Evolutionary conservation across 257 asterid species (phyloP), one percentile per base, ranked within the genome.

Genomic region (Solanum appendiculatum): DNA sequence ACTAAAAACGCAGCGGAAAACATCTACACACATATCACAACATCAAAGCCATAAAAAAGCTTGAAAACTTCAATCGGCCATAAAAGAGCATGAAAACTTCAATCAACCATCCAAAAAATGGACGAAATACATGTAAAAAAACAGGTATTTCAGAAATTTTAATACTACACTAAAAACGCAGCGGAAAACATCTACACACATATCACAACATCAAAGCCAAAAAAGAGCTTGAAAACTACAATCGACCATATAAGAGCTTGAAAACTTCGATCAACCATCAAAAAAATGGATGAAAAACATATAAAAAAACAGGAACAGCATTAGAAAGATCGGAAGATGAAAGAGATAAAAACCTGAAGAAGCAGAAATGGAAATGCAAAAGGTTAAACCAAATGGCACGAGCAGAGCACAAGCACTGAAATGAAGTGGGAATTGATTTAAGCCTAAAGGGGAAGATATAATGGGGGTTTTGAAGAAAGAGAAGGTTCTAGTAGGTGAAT

Each of bases 361-460:
- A 16, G 85, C 21, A 54, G n/a, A 39, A 23, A 51, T 46, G 66
- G 84, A 89, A 89, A 83, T 80, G 58, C 29, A 29, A 58, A 63
- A 34, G 85, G 8, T 70, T 90, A 75, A 21, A 93, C 95, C 96
- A 44, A 39, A 5, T 85, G 94, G 89, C 89, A 84, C 87, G 89
- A 88, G 93, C 56, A 44, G 81, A 86, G 86, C 96, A 92, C 94
- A 82, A 90, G 92, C 89, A 82, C 18, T 25, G 63, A 31, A 64
- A 18, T 33, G 27, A 18, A 70, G 16, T 18, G 78, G 42, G 23
- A 2, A 18, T 4, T 33, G 44, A 0, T 1, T 3, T 1, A 3
- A 31, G 77, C 77, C 40, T 31, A 37, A 56, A 23, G 12, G 56
- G 58, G 33, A 4, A 56, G 42, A 40, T 73, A 69, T 56, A 85